Evolutionary conservation across 768 basidiomycete genomes (phyloP).

Genomic region (Lactarius hatsudake): DNA sequence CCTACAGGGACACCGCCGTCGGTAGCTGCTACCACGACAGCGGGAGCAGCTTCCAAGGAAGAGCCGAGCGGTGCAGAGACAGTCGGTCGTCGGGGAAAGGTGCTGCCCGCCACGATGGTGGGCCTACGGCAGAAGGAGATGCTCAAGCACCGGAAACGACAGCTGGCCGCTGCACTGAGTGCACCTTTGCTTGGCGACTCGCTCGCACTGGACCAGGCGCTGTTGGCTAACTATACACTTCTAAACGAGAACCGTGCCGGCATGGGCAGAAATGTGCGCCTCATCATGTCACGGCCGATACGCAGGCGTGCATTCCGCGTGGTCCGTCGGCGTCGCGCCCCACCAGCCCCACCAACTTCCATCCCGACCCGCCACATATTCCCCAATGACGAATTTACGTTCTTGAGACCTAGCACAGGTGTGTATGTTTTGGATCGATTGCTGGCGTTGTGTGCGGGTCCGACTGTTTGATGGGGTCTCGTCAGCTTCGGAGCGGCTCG

Average conservation of each 20-base stretch:
- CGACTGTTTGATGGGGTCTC: constrained; percentile 29
- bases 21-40: neutral
- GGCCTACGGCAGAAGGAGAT: constrained; percentile 75
- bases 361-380: constrained; percentile 37
- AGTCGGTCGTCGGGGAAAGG: constrained; percentile 41
- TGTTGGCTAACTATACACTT: constrained; percentile 47
- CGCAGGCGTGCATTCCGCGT: constrained; percentile 51
- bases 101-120: constrained; percentile 60
- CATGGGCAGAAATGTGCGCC: constrained; percentile 5
- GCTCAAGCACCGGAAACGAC: constrained; percentile 63
- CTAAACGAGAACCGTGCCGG: constrained; percentile 11
- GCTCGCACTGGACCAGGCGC: constrained; percentile 73
- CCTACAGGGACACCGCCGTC: neutral
- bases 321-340: constrained; percentile 43
- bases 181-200: constrained; percentile 65
- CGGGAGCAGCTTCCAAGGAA: constrained; percentile 1
- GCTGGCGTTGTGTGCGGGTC: constrained; percentile 27
- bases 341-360: constrained; percentile 41
- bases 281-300: constrained; percentile 43
- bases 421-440: constrained; percentile 44
- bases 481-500: constrained; percentile 69
- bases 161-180: constrained; percentile 67
- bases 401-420: constrained; percentile 65
- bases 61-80: constrained; percentile 2
- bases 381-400: constrained; percentile 55